Percentiles rank a stretch among this genome's conserved stretches.
phyloP scores from a whole-genome alignment of 2,329 filamentous ascomycete species.

The Bertia moriformis region DNA sequence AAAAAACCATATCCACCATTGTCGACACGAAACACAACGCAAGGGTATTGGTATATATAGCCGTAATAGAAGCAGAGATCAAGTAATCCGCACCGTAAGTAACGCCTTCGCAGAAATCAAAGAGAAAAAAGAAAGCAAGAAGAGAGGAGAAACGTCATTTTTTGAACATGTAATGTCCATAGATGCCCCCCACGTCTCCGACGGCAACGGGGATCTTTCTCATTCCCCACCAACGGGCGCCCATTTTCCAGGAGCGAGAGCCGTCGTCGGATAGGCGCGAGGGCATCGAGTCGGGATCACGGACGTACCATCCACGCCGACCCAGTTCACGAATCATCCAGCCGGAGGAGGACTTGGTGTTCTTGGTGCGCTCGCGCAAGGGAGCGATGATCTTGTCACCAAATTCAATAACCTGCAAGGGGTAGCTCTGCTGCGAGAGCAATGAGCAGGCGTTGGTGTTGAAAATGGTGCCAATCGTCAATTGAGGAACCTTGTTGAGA shows the following conservation, averaged over 20 bases:
- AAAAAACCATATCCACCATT: no score
- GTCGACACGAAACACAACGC: no score
- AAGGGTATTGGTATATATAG: no score
- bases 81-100: no score
- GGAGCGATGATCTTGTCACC: constrained; percentile 52
- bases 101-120: no score
- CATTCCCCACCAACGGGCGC: constrained; percentile 73
- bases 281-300: constrained; percentile 22
- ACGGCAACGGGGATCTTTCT: constrained; percentile 80
- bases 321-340: constrained; percentile 63
- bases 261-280: constrained; percentile 37
- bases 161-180: constrained; percentile 55
- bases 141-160: no score
- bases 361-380: constrained; percentile 41
- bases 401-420: constrained; percentile 65
- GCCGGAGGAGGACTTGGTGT: constrained; percentile 43
- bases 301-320: constrained; percentile 52
- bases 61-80: no score
- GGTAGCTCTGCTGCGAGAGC: constrained; percentile 42
- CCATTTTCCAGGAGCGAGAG: constrained; percentile 64
- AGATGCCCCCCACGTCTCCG: constrained; percentile 87
- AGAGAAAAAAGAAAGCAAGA: no score
- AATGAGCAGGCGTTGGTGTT: constrained; percentile 32
- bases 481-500: constrained; percentile 47
- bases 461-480: constrained; percentile 40